Percentiles rank a stretch among this genome's conserved stretches.
Evolutionary conservation across 2,329 filamentous ascomycete species (phyloP).

Genomic region (Hypoxylon sp.): DNA sequence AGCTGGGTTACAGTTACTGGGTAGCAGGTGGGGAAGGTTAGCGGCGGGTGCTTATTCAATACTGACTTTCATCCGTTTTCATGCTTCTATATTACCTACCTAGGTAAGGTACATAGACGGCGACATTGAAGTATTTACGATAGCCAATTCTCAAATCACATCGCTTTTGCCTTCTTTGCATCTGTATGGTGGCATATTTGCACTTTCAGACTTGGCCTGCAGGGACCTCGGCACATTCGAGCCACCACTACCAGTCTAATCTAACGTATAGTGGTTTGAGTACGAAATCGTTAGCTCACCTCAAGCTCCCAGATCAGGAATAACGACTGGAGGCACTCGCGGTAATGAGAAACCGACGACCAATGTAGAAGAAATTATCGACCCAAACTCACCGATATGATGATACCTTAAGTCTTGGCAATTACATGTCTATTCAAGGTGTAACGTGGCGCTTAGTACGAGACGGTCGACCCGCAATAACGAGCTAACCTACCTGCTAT

Average conservation of each 20-base stretch:
- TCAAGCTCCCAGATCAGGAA: neutral
- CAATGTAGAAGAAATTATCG: neutral
- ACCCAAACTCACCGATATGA: neutral
- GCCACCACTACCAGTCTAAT: neutral
- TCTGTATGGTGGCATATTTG: neutral
- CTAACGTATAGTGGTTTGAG: too few species aligned
- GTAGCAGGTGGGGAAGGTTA: constrained; percentile 13
- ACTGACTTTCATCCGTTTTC: neutral
- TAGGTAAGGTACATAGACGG: too few species aligned
- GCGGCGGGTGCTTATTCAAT: constrained; percentile 12
- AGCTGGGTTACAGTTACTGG: neutral
- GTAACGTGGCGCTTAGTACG: constrained; percentile 34
- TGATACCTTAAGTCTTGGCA: neutral
- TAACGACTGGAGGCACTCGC: neutral
- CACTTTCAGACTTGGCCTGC: neutral
- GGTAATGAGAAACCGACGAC: neutral
- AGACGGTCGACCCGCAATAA: constrained; percentile 7
- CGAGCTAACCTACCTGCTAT: neutral
- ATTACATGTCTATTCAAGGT: constrained; percentile 6
- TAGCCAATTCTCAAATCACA: neutral
- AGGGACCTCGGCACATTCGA: constrained; percentile 1
- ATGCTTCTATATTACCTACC: neutral
- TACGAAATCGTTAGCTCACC: neutral
- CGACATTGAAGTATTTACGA: neutral
- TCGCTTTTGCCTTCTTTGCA: neutral